phyloP scores from a whole-genome alignment of 2,329 filamentous ascomycete genomes.

The Neonectria ditissima region DNA sequence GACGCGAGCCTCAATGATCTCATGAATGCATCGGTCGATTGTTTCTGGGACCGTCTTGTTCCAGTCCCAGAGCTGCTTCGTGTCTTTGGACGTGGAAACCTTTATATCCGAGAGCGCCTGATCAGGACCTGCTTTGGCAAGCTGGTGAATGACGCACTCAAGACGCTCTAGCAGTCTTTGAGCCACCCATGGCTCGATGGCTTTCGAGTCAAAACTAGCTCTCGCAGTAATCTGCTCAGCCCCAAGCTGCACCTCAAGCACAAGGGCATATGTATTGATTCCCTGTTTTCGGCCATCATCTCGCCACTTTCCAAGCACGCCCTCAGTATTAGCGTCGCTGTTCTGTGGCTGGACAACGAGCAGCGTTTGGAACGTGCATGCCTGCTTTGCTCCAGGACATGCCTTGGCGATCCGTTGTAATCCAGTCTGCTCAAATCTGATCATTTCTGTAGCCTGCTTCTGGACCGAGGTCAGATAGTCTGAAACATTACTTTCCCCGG shows the following conservation, averaged over 20 bases:
- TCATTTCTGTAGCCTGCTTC: conserved; percentile 29
- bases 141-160: conserved; percentile 4
- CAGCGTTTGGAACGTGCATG: conserved; percentile 23
- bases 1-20: conserved; percentile 23
- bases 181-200: conserved; percentile 4
- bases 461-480: conserved; percentile 55
- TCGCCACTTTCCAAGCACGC: conserved; percentile 17
- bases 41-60: conserved; percentile 22
- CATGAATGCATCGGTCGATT: conserved; percentile 37
- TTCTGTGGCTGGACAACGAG: conserved; percentile 19
- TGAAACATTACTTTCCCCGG: conserved; percentile 45
- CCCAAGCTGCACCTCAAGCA: conserved; percentile 12
- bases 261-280: conserved; percentile 16
- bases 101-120: background rate
- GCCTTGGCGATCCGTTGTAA: conserved; percentile 17
- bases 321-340: background rate
- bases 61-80: conserved; percentile 32
- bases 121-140: background rate
- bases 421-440: conserved; percentile 27
- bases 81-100: conserved; percentile 13
- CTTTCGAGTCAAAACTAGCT: conserved; percentile 19
- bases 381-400: background rate
- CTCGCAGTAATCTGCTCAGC: background rate
- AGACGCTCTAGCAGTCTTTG: conserved; percentile 5
- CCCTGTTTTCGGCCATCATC: background rate